Base-by-base conservation (phyloP, 768 basidiomycete species). In the Stropharia rugosoannulata region DNA sequence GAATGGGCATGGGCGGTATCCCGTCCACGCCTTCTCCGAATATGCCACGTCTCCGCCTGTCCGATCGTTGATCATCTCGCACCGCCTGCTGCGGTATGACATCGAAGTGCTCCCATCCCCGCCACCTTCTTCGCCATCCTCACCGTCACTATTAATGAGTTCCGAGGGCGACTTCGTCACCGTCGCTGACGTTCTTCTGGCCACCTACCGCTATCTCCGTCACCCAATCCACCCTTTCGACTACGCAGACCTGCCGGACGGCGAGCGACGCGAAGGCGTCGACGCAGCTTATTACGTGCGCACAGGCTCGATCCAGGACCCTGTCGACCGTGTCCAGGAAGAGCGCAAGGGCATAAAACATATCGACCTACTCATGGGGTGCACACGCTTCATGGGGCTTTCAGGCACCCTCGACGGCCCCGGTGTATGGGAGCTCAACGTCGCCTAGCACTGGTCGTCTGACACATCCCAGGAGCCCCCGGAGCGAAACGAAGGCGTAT, bases 281-380 rank as follows among this genome's bases (percentile, higher is more conserved):
- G 68, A 78, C 18, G 62, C 55, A 1, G 81, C 82, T 2, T 86
- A 80, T 65, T 77, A 72, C 46, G 47, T 51, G 3, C 74, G 84
- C 5, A 78, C 75, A 49, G 60, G 60, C 6, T 68, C 71, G 8
- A 68, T 78, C 19, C 48, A 59, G 0, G 70, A 75, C 15, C 58
- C 65, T 1, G 70, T 65, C 45, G 65, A 56, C 1, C 66, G 70
- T 18, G 68, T 62, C 16, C 62, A 70, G 29, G 80, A 82, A 64
- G 64, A 75, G 60, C 63, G 59, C 15, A 80, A 80, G 66, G 82
- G 81, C 0, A 71, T 85, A 43, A 82, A 80, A 65, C 73, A 79
- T 54, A 73, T 86, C 1, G 85, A 86, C 67, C 78, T 83, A 55
- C 69, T 86, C 51, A 69, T 73, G 61, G 78, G 75, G 8, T 68